phyloP scores from a whole-genome alignment of 805 yeast genomes.

The Ogataea sp. region DNA sequence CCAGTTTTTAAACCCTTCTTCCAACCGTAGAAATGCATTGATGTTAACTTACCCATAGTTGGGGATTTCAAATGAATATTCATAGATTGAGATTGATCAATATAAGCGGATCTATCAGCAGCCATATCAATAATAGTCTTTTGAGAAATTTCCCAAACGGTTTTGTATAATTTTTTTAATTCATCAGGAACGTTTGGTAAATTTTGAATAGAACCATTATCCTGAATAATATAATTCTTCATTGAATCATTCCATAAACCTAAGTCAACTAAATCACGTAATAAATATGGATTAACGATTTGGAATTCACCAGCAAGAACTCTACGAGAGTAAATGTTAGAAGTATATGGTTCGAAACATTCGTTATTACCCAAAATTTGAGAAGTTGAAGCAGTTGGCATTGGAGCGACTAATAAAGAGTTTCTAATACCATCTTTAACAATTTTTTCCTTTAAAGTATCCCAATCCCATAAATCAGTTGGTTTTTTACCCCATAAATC shows the following conservation, averaged over 20 bases:
- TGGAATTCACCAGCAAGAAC: conserved; percentile 59
- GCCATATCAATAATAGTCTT: conserved; percentile 54
- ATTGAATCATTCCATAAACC: conserved; percentile 51
- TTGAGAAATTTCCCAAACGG: conserved; percentile 58
- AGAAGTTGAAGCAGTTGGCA: conserved; percentile 64
- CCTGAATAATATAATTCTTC: conserved; percentile 48
- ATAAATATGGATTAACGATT: conserved; percentile 51
- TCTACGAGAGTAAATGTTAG: conserved; percentile 55
- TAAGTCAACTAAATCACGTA: conserved; percentile 49
- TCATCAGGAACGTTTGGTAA: conserved; percentile 48
- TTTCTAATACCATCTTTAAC: conserved; percentile 46
- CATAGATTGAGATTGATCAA: conserved; percentile 90
- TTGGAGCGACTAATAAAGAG: conserved; percentile 54
- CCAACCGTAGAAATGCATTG: conserved; percentile 99
- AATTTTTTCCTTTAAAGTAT: conserved; percentile 39
- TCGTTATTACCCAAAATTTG: conserved; percentile 56
- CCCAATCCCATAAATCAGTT: conserved; percentile 53
- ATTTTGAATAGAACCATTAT: conserved; percentile 51
- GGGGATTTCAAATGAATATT: conserved; percentile 89
- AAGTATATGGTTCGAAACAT: conserved; percentile 57
- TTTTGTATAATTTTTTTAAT: conserved; percentile 46
- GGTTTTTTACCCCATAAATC: conserved; percentile 56
- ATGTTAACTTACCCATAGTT: conserved; percentile 94
- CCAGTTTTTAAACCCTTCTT: conserved; percentile 98
- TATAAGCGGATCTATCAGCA: conserved; percentile 71